Evolutionary conservation across 2,329 filamentous ascomycete genomes (phyloP), one percentile per base, ranked within the genome.

Genomic region (Phaeosphaeriaceae sp.): DNA sequence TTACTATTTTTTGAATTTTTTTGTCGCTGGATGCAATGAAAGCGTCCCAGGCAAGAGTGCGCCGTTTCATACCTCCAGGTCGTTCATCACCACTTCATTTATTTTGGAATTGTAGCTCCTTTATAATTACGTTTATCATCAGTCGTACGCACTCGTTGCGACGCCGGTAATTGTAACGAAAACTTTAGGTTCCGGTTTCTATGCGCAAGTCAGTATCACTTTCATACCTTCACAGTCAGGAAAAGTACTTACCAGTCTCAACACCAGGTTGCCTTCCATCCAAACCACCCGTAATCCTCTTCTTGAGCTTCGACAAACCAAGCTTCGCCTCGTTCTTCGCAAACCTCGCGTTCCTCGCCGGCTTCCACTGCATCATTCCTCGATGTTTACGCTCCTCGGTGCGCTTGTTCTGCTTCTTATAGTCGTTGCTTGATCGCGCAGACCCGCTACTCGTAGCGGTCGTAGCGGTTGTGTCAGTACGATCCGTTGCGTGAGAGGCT

Each of bases 281-380:
- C 67, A 97, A 74, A 20, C 79, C 79, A 16, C 84, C 83, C 28
- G 86, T 87, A 8, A 94, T 81, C 68, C 90, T 87, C 65, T 89
- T 88, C 72, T 87, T 89, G 46, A 95, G 76, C 71, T 89, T 90
- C 36, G 86, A 81, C 4, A 92, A 73, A 0, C 89, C 90, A 75
- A 87, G 92, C 64, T 88, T 87, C 0, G 89, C 85, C 77, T 97
- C 90, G 64, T 97, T 82, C 75, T 94, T 96, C 35, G 87, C 92
- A 71, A 97, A 97, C 59, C 87, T 85, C 17, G 85, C 79, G 68
- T 96, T 96, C 33, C 93, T 82, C 70, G 92, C 89, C 0, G 93
- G 92, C 66, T 87, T 89, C 92, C 92, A 97, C 73, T 97, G 93
- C 90, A 97, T 96, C 68, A 96, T 66, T 0, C 93, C 93, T 9